A percentile compares a stretch with the other conserved stretches of the same genome.
Evolutionary conservation across 2,329 filamentous ascomycete species (phyloP).

Genomic region (Alternaria gaisen): DNA sequence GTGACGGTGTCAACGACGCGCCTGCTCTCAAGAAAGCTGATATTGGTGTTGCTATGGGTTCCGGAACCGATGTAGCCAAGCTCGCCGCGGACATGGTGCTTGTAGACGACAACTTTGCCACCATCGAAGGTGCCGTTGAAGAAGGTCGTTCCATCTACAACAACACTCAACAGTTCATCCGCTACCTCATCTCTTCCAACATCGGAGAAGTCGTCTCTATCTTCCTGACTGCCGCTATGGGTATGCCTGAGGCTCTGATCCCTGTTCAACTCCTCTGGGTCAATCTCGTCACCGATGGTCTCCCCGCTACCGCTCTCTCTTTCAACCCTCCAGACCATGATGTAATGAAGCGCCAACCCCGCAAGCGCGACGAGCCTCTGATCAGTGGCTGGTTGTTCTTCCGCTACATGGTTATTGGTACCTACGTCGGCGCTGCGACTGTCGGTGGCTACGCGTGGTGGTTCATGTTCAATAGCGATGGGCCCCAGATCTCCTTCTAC

Average conservation of each 20-base stretch:
- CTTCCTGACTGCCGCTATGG: slow-evolving; percentile 93
- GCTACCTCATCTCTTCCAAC: slow-evolving; percentile 98
- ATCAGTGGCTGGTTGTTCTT: slow-evolving; percentile 97
- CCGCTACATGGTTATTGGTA: slow-evolving; percentile 95
- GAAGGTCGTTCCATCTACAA: slow-evolving; percentile 99
- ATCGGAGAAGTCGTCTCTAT: slow-evolving; percentile 99
- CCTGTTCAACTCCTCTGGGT: slow-evolving; percentile 99
- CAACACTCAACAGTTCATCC: slow-evolving; percentile 99
- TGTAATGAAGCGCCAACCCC: slow-evolving; percentile 91
- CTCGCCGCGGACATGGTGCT: slow-evolving; percentile 98
- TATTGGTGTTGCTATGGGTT: slow-evolving; percentile 98
- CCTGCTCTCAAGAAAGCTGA: slow-evolving; percentile 98
- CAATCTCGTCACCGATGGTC: slow-evolving; percentile 95
- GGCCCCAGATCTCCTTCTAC: slow-evolving; percentile 89
- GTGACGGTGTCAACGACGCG: slow-evolving; percentile 97
- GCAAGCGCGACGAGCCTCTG: slow-evolving; percentile 90
- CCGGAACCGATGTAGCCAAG: slow-evolving; percentile 95
- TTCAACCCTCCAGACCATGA: slow-evolving; percentile 99
- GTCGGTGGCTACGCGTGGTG: slow-evolving; percentile 99
- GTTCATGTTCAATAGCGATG: slow-evolving; percentile 95
- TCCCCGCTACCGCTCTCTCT: slow-evolving; percentile 92
- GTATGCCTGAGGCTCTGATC: slow-evolving; percentile 97
- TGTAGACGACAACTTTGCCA: slow-evolving; percentile 98
- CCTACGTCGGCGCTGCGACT: slow-evolving; percentile 92
- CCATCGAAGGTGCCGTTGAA: slow-evolving; percentile 94